A percentile compares a stretch with the other conserved stretches of the same genome.
Conservation (phyloP, 352 stramenopile species). For the Phytophthora syringae region DNA sequence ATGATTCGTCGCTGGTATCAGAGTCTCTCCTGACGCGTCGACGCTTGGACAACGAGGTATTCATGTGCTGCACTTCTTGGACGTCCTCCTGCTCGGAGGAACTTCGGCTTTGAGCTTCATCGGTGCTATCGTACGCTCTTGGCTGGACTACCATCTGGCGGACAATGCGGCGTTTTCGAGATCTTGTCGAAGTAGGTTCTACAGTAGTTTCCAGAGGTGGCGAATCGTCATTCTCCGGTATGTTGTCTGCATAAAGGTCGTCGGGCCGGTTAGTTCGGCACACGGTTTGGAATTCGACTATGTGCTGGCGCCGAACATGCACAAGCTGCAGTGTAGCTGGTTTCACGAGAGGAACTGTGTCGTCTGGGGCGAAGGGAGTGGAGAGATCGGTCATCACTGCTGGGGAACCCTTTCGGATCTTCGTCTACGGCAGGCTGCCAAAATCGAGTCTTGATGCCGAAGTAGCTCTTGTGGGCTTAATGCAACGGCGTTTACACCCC, state of each 20-base stretch:
- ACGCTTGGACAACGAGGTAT: neutral
- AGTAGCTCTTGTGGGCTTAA: neutral
- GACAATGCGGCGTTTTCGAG: neutral
- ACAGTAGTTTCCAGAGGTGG: neutral
- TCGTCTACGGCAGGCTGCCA: neutral
- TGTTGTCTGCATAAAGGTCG: neutral
- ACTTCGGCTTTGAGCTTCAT: neutral
- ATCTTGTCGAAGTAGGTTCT: neutral
- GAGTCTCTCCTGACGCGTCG: neutral
- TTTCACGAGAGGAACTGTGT: neutral
- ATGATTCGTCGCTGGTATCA: neutral
- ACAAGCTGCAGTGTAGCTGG: neutral
- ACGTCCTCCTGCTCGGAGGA: neutral
- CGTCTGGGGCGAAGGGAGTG: neutral
- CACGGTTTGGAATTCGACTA: constrained; percentile 7
- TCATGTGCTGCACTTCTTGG: neutral
- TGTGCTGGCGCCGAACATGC: constrained; percentile 7
- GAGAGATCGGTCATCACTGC: neutral
- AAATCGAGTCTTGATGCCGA: constrained; percentile 5
- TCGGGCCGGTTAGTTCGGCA: neutral
- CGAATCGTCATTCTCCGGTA: constrained; percentile 1
- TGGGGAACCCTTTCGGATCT: neutral
- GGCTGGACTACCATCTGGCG: neutral
- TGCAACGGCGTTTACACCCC: neutral
- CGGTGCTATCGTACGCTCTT: neutral